A percentile compares a stretch with the other conserved stretches of the same genome.
Evolutionary conservation across 1,139 yeast genomes (phyloP).

Genomic region (Pichia sp.): DNA sequence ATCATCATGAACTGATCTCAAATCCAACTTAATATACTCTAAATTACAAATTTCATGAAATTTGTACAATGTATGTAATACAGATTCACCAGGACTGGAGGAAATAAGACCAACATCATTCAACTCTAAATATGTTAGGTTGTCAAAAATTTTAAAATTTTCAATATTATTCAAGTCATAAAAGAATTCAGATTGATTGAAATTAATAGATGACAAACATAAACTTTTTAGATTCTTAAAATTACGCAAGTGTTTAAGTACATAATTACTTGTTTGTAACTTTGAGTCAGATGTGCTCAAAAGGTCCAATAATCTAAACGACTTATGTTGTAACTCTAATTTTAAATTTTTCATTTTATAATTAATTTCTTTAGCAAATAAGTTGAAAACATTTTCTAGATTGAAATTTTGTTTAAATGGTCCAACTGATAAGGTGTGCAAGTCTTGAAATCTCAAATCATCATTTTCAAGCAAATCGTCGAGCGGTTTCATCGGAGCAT

Average conservation of each 20-base stretch:
- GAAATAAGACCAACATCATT: slow-evolving; percentile 16
- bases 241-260: slow-evolving; percentile 2
- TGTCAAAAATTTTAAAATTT: slow-evolving; percentile 5
- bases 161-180: background rate
- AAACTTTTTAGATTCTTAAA: slow-evolving; percentile 11
- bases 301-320: slow-evolving; percentile 8
- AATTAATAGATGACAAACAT: slow-evolving; percentile 5
- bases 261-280: slow-evolving; percentile 1
- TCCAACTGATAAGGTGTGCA: slow-evolving; percentile 13
- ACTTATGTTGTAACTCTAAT: slow-evolving; percentile 5
- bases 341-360: slow-evolving; percentile 5
- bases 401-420: slow-evolving; percentile 15
- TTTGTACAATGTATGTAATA: slow-evolving; percentile 14
- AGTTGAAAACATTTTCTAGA: slow-evolving; percentile 4
- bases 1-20: slow-evolving; percentile 40
- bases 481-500: background rate
- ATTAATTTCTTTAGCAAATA: slow-evolving; percentile 1
- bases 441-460: slow-evolving; percentile 7
- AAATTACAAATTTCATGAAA: slow-evolving; percentile 33
- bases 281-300: slow-evolving; percentile 4
- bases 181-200: slow-evolving; percentile 4
- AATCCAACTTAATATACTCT: slow-evolving; percentile 37
- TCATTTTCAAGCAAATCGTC: background rate
- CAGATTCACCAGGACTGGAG: slow-evolving; percentile 2
- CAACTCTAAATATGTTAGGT: slow-evolving; percentile 17